Evolutionary conservation across 2,329 filamentous ascomycete genomes (phyloP).

Genomic region (Hawksworthiomyces lignivorus): DNA sequence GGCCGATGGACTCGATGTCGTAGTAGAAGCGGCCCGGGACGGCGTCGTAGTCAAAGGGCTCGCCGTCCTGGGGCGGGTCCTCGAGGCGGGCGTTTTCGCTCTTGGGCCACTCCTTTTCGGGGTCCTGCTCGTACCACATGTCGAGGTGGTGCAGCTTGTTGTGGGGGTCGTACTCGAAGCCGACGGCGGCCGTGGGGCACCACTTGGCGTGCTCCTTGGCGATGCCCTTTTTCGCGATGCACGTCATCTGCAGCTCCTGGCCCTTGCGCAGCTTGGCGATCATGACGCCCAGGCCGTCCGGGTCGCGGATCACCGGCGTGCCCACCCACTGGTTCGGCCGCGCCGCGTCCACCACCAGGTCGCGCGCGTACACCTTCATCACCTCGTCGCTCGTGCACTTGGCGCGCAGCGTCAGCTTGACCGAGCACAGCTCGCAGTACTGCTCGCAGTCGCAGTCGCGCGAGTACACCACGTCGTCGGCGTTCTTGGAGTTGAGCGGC

Average conservation of each 20-base stretch:
- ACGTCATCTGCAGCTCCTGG: conserved; percentile 84
- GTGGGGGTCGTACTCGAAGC: conserved; percentile 96
- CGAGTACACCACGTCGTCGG: conserved; percentile 75
- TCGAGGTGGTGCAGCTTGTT: conserved; percentile 91
- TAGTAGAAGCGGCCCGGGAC: conserved; percentile 82
- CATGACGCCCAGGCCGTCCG: conserved; percentile 71
- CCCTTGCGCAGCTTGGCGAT: conserved; percentile 86
- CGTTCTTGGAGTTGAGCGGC: conserved; percentile 75
- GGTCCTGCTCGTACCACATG: conserved; percentile 88
- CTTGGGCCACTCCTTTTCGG: conserved; percentile 79
- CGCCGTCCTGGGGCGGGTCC: conserved; percentile 70
- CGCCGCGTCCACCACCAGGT: conserved; percentile 65
- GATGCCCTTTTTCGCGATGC: conserved; percentile 96
- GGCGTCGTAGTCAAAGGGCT: conserved; percentile 86
- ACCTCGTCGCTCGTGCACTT: conserved; percentile 79
- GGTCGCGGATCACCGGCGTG: conserved; percentile 74
- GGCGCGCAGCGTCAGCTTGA: conserved; percentile 76
- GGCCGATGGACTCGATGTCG: conserved; percentile 83
- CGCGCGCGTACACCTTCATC: conserved; percentile 89
- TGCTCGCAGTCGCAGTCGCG: conserved; percentile 96
- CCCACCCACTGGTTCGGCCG: conserved; percentile 70
- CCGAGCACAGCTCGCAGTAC: conserved; percentile 86
- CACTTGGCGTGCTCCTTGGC: conserved; percentile 99
- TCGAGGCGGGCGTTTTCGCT: conserved; percentile 75
- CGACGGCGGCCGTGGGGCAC: conserved; percentile 85